Conservation (phyloP, 345 rosid genomes). For the Cardiospermum halicacabum region DNA sequence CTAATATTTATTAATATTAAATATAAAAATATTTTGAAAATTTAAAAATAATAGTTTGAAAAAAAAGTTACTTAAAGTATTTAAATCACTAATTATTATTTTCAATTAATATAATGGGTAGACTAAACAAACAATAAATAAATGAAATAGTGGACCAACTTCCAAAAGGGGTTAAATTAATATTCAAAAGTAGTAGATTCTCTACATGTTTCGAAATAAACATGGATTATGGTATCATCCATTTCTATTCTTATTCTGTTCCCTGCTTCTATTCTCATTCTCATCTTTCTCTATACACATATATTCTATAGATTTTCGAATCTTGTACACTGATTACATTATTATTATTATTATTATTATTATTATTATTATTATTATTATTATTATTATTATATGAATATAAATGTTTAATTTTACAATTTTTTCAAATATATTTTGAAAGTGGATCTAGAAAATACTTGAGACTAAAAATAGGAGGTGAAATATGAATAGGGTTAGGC, state of each 20-base stretch:
- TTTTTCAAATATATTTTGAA: not conserved
- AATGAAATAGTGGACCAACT: constrained; percentile 16
- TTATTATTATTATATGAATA: not conserved
- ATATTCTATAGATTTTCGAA: no score
- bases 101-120: no score
- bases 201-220: not conserved
- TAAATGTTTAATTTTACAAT: not conserved
- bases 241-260: constrained; percentile 29
- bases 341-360: no score
- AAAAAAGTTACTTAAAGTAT: no score
- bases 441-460: constrained; percentile 1
- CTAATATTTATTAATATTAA: no score
- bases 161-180: constrained; percentile 23
- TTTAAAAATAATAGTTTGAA: no score
- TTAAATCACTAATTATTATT: no score
- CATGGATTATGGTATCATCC: constrained; percentile 6
- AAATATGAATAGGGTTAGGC: constrained; percentile 15
- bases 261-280: constrained; percentile 23
- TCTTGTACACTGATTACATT: no score
- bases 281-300: constrained; percentile 20
- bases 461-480: not conserved
- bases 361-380: no score
- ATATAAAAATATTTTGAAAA: no score
- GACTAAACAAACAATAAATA: no score
- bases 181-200: constrained; percentile 22